phyloP scores from a whole-genome alignment of 2,329 filamentous ascomycete genomes.

The Ascochyta lentis region DNA sequence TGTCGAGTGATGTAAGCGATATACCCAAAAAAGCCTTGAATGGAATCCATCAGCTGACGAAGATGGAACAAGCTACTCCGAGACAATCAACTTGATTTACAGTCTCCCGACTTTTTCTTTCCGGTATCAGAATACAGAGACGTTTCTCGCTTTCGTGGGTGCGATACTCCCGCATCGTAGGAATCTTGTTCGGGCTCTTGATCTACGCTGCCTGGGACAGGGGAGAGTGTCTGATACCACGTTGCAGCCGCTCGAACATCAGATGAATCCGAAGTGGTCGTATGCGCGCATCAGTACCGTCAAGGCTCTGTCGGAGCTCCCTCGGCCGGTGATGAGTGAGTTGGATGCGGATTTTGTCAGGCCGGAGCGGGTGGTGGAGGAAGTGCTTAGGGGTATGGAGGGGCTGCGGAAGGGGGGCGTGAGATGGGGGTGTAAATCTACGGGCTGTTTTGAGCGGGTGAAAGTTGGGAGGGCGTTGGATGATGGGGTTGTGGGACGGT shows the following conservation, averaged over 20 bases:
- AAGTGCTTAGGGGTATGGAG: background rate
- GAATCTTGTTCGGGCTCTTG: background rate
- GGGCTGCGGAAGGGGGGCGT: slow-evolving; percentile 5
- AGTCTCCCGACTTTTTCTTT: slow-evolving; percentile 2
- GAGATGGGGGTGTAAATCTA: background rate
- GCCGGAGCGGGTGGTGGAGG: background rate
- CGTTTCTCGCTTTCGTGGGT: background rate
- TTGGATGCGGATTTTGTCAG: background rate
- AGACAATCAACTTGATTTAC: slow-evolving; percentile 1
- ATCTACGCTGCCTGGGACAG: background rate
- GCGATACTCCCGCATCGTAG: background rate
- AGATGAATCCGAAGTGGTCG: background rate
- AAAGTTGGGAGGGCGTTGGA: no score
- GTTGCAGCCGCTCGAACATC: background rate
- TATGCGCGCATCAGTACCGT: slow-evolving; percentile 3
- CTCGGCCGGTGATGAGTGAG: background rate
- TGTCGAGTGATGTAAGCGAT: slow-evolving; percentile 5
- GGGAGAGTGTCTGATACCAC: background rate
- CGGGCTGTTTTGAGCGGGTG: slow-evolving; percentile 2
- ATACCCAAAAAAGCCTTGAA: no score
- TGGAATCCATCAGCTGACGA: background rate
- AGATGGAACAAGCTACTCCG: background rate
- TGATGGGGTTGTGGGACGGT: no score
- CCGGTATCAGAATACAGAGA: background rate
- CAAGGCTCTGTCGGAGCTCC: background rate